Evolutionary conservation across 106 monocot genomes (phyloP), one percentile per base, ranked within the genome.

Genomic region (Alisma plantagoaquatica): DNA sequence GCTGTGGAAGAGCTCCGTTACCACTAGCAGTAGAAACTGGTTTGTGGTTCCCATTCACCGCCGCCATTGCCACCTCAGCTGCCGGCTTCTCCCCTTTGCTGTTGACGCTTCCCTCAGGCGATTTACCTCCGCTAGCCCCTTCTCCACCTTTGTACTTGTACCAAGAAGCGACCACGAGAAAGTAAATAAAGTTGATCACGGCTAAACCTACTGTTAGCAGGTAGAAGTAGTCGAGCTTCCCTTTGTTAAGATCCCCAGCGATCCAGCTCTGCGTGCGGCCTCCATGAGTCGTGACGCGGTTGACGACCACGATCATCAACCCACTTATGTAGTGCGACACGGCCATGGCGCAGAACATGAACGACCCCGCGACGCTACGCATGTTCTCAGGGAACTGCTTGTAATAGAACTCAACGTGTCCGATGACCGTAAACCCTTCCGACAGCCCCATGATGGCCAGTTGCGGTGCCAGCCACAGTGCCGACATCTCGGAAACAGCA

Each of bases 61-160:
- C n/a, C n/a, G n/a, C n/a, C n/a, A n/a, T n/a, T n/a, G n/a, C n/a
- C n/a, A n/a, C n/a, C n/a, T n/a, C n/a, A n/a, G n/a, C n/a, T n/a
- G n/a, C n/a, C n/a, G n/a, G n/a, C n/a, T n/a, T n/a, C n/a, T n/a
- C n/a, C n/a, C n/a, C n/a, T n/a, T n/a, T n/a, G n/a, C n/a, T n/a
- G n/a, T n/a, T n/a, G n/a, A n/a, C n/a, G n/a, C n/a, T n/a, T n/a
- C n/a, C n/a, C n/a, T n/a, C n/a, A n/a, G n/a, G n/a, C n/a, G n/a
- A n/a, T n/a, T n/a, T n/a, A n/a, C n/a, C n/a, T n/a, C n/a, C n/a
- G n/a, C n/a, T n/a, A n/a, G n/a, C n/a, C n/a, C n/a, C n/a, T n/a
- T n/a, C n/a, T n/a, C n/a, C n/a, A 4, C 71, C 76, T 28, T 76
- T 75, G 52, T 76, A 71, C 22, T 60, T 65, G 46, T 81, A 81